phyloP scores from a whole-genome alignment of 371 early-diverging fungal species.

The Mortierella sp. region DNA sequence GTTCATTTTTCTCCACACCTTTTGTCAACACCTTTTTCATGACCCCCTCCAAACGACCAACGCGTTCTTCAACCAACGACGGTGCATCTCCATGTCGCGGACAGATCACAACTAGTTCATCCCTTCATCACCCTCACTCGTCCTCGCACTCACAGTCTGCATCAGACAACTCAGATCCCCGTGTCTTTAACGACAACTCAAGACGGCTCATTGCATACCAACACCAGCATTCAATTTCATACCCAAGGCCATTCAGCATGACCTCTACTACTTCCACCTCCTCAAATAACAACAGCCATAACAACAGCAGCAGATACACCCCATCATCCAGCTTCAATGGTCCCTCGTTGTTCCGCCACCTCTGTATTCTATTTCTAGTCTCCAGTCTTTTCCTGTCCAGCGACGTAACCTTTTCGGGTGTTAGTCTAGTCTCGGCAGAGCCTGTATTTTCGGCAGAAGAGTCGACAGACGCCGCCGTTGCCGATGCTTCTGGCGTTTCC shows the following conservation, averaged over 20 bases:
- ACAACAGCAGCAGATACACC: background rate
- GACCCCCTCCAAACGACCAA: background rate
- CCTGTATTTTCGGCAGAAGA: background rate
- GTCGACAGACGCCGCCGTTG: background rate
- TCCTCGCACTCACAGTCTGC: background rate
- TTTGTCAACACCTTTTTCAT: too few relatives aligned
- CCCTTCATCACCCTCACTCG: background rate
- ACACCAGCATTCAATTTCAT: background rate
- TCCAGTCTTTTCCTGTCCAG: constrained; percentile 13
- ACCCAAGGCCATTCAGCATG: background rate
- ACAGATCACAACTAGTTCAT: background rate
- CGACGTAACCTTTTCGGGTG: constrained; percentile 10
- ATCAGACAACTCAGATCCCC: background rate
- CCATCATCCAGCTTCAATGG: background rate
- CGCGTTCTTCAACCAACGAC: background rate
- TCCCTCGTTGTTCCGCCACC: constrained; percentile 17
- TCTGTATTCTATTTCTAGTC: constrained; percentile 40
- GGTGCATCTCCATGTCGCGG: background rate
- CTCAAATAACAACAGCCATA: background rate
- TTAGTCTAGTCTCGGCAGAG: constrained; percentile 14
- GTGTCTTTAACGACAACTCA: background rate
- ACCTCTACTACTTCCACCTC: background rate
- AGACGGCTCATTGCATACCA: background rate
- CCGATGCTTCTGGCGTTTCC: background rate
- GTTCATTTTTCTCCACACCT: background rate